Base-by-base conservation (phyloP, 2,329 filamentous ascomycete genomes). In the Huntiella savannae region DNA sequence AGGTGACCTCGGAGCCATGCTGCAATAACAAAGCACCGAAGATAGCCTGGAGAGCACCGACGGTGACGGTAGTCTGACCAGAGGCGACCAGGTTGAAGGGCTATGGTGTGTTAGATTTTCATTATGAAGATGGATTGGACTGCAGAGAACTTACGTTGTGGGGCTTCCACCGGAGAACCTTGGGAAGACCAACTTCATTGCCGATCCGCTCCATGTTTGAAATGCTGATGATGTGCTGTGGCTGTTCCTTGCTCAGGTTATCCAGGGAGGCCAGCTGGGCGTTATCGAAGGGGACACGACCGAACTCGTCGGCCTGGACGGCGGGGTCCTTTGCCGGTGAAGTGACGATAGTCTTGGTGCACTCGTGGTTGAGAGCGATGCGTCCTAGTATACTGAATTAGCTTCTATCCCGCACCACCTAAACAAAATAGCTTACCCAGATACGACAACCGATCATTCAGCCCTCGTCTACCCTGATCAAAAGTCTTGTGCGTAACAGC, bases 401-500 rank as follows among this genome's bases (percentile, higher is more conserved):
- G 41, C 17, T 12, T 22, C 32, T 5, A 12, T 15, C 2, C 5
- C 15, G 13, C 28, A 13, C 6, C 34, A 33, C 11, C 35, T 8
- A 43, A n/a, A 33, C 45, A 43, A 16, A 16, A 8, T 43, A 12
- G 43, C 50, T 34, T 44, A 53, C 51, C 51, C 16, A 53, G 19
- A 45, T 53, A 53, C n/a, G 86, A 83, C 61, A 98, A 67, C 52
- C 84, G 75, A 57, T 95, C 88, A 60, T 98, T 98, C 65, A 88
- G 94, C 1, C 88, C 88, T 68, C 87, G 79, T 57, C 85, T 71
- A 45, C 87, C 91, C 58, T 96, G 86, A 59, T 98, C 88, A 58
- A 94, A 96, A 63, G 86, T 95, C 73, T 96, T 96, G 63, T 96
- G 91, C 53, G 91, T 98, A 47, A 98, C 75, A 28, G 87, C 87